A percentile compares a stretch with the other conserved stretches of the same genome.
These are phyloP conservation scores for Plasmodium coatneyi DNA, from an alignment of 169 alveolate genomes.

Conservation along the genomic window DNA sequence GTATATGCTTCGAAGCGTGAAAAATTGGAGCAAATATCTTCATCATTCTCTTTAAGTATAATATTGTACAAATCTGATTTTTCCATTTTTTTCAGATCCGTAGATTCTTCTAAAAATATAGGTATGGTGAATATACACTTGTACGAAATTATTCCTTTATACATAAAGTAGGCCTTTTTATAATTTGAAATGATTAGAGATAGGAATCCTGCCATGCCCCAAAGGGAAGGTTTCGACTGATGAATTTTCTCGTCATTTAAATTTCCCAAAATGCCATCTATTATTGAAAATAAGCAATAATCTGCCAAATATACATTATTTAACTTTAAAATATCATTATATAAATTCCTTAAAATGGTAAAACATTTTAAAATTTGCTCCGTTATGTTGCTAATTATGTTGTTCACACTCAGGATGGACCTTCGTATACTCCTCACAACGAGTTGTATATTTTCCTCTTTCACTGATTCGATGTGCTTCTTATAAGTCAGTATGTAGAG, in stretches of 20 bases:
- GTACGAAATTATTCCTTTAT: conserved; percentile 55
- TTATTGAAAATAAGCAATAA: conserved; percentile 58
- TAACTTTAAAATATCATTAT: conserved; percentile 45
- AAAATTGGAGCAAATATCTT: conserved; percentile 11
- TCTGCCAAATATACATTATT: conserved; percentile 46
- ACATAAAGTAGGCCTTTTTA: conserved; percentile 59
- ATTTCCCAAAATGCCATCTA: conserved; percentile 30
- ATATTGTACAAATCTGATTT: conserved; percentile 15
- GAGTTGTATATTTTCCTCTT: conserved; percentile 18
- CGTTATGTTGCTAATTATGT: conserved; percentile 35
- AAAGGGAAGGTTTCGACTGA: conserved; percentile 45
- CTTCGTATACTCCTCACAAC: conserved; percentile 34
- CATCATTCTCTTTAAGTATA: conserved; percentile 55
- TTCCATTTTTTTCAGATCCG: neutral
- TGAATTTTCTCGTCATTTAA: conserved; percentile 38
- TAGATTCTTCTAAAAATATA: neutral
- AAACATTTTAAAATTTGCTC: conserved; percentile 63
- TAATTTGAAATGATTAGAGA: conserved; percentile 48
- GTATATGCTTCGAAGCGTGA: conserved; percentile 43
- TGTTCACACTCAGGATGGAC: conserved; percentile 24
- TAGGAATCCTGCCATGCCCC: conserved; percentile 54
- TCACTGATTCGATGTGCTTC: conserved; percentile 28
- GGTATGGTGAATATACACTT: conserved; percentile 46
- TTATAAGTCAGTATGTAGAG: conserved; percentile 41
- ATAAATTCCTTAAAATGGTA: conserved; percentile 31